Evolutionary conservation across 2,329 filamentous ascomycete species (phyloP), one percentile per base, ranked within the genome.

Genomic region (Aplosporella prunicola): DNA sequence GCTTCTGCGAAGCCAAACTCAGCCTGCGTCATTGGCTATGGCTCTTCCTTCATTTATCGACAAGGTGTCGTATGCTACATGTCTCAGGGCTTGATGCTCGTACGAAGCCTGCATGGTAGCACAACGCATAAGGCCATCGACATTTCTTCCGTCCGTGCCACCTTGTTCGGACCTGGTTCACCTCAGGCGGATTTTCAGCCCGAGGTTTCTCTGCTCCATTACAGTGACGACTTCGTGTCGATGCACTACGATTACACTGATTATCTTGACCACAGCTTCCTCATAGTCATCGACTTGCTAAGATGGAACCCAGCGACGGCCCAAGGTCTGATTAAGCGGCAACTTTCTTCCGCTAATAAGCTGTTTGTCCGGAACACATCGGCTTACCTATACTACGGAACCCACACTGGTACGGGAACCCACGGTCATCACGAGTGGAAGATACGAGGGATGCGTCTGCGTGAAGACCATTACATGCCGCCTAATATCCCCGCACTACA

Each of bases 281-380:
- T 38, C 20, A 38, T 38, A 10, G 15, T 24, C 16, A 9, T 36
- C 13, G 34, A 36, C 61, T 55, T 9, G 41, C 32, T 18, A 27
- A 37, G n/a, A 37, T 56, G 20, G 18, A 27, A 14, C 34, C 35
- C 35, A 11, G 14, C 26, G 10, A 36, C 26, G 14, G 13, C 20
- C 2, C 8, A 10, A 9, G 34, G 34, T 6, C 20, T 36, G 13
- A 10, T 36, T 17, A 24, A 29, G 17, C 29, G 17, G 9, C 26
- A 14, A 3, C 34, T 15, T 5, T 25, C 14, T 6, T 17, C 24
- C 9, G 38, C 63, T 2, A 60, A 66, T 18, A 76, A 72, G 42
- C 57, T 86, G 2, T 83, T 86, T 52, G 78, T 81, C 3, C 72
- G 81, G 8, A 80, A 84, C 43, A 74, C 76, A 41, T 48, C 55